Evolutionary conservation across 495 filamentous ascomycete genomes (phyloP), one percentile per base, ranked within the genome.

Genomic region (Cryomyces minteri): DNA sequence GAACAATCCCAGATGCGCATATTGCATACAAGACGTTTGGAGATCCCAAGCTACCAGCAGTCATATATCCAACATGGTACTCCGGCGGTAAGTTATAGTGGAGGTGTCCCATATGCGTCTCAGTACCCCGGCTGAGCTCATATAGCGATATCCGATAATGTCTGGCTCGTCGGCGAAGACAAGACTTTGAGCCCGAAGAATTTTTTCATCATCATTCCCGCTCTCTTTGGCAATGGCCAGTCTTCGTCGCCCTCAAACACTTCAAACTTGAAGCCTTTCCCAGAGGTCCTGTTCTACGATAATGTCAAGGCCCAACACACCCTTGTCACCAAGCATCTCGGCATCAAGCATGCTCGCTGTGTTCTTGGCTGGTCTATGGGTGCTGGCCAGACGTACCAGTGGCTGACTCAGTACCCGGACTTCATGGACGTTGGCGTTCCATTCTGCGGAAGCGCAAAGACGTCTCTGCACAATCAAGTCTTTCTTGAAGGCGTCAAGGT

Each of bases 281-380:
- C 80, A 0, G 68, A 64, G 39, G 66, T 74, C 29, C 69, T 71
- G 5, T 71, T 82, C 54, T 76, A 77, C 53, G 80, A 84, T 51
- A 83, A 82, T 51, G 76, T 84, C 4, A 65, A 69, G 9, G 79
- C 79, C 4, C 79, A 84, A 54, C 56, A 84, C 50, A 62, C 64
- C 12, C 68, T 83, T 6, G 66, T 81, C 9, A 82, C 76, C 7
- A 64, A 81, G 59, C 66, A 73, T 46, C 58, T 84, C 4, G 72
- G 68, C 10, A 68, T 84, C 51, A 67, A 59, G 8, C 79, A 81
- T 60, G 60, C 76, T 1, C 63, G 66, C 18, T 76, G 75, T 10
- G 77, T 84, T 4, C 39, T 81, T 0, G 80, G 80, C 4, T 82
- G 77, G 76, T 76, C 70, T 25, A 81, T 84, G 80, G 79, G 78